phyloP scores from a whole-genome alignment of 257 asterid genomes.

The Scutellaria galericulata region DNA sequence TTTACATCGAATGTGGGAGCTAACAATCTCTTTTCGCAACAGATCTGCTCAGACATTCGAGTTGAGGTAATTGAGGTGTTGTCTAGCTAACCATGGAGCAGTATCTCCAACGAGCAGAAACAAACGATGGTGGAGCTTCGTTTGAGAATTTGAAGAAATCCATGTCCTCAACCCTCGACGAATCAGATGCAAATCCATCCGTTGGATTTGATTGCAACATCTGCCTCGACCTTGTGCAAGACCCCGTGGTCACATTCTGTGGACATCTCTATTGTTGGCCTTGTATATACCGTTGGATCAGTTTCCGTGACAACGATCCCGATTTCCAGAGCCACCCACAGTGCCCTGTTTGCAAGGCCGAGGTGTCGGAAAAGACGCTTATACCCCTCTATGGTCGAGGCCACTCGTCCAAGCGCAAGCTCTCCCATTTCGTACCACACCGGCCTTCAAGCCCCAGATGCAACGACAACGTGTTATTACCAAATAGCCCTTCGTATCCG shows the following conservation, averaged over 20 bases:
- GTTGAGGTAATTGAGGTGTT: not conserved
- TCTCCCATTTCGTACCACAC: slow-evolving; percentile 51
- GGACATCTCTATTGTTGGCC: slow-evolving; percentile 98
- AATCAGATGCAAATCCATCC: slow-evolving; percentile 45
- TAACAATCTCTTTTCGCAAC: not conserved
- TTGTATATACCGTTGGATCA: slow-evolving; percentile 81
- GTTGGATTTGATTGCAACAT: slow-evolving; percentile 77
- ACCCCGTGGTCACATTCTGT: slow-evolving; percentile 80
- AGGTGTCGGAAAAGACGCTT: slow-evolving; percentile 57
- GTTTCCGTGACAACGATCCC: slow-evolving; percentile 34
- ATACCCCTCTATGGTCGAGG: slow-evolving; percentile 83
- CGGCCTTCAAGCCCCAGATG: slow-evolving; percentile 64
- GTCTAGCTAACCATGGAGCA: slow-evolving; percentile 43
- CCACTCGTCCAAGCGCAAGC: slow-evolving; percentile 42
- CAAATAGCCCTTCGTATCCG: slow-evolving; percentile 26
- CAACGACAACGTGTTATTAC: slow-evolving; percentile 6
- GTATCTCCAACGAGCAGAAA: slow-evolving; percentile 38
- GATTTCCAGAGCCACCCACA: slow-evolving; percentile 52
- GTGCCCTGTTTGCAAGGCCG: slow-evolving; percentile 80
- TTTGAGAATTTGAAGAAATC: slow-evolving; percentile 46
- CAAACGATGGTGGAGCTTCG: slow-evolving; percentile 36
- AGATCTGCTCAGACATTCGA: not conserved
- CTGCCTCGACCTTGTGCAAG: slow-evolving; percentile 69
- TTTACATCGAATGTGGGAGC: not conserved
- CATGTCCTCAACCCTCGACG: slow-evolving; percentile 31